phyloP scores from a whole-genome alignment of 2,329 filamentous ascomycete species.

The Didymella pinodella region DNA sequence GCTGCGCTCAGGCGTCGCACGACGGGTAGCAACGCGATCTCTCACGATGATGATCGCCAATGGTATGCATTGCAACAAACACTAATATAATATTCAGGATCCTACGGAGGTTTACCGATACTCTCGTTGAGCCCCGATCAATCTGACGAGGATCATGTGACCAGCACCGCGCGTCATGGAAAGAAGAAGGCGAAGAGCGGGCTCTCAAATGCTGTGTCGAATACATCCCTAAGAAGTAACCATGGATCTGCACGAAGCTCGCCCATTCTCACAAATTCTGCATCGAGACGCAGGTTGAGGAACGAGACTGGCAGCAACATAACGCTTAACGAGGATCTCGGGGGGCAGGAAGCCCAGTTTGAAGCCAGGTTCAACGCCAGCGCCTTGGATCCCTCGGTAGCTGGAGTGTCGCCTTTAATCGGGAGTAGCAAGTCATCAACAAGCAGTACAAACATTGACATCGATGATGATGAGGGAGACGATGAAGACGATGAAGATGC shows the following conservation, averaged over 20 bases:
- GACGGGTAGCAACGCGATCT: slow-evolving; percentile 13
- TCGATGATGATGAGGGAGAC: slow-evolving; percentile 33
- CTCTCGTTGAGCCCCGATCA: slow-evolving; percentile 50
- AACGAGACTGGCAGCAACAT: slow-evolving; percentile 37
- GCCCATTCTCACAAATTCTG: slow-evolving; percentile 26
- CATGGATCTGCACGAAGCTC: slow-evolving; percentile 33
- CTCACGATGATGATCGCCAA: background rate
- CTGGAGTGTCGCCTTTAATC: slow-evolving; percentile 33
- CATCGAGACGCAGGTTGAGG: slow-evolving; percentile 39
- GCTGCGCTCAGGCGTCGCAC: slow-evolving; percentile 12
- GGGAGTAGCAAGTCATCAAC: slow-evolving; percentile 41
- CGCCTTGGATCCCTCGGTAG: slow-evolving; percentile 33
- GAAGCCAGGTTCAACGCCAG: slow-evolving; percentile 47
- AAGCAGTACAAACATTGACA: slow-evolving; percentile 38
- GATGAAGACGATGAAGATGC: slow-evolving; percentile 39
- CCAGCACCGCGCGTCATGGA: slow-evolving; percentile 27
- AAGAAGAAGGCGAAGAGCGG: slow-evolving; percentile 48
- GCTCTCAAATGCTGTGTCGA: slow-evolving; percentile 36
- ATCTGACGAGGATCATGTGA: slow-evolving; percentile 48
- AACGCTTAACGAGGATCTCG: slow-evolving; percentile 35
- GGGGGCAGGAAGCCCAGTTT: slow-evolving; percentile 40
- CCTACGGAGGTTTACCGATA: slow-evolving; percentile 66
- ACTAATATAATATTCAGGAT: slow-evolving; percentile 50
- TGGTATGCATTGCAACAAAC: background rate
- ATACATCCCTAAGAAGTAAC: slow-evolving; percentile 22